Evolutionary conservation across 495 filamentous ascomycete species (phyloP).

Genomic region (Hypoxylon subgilvum): DNA sequence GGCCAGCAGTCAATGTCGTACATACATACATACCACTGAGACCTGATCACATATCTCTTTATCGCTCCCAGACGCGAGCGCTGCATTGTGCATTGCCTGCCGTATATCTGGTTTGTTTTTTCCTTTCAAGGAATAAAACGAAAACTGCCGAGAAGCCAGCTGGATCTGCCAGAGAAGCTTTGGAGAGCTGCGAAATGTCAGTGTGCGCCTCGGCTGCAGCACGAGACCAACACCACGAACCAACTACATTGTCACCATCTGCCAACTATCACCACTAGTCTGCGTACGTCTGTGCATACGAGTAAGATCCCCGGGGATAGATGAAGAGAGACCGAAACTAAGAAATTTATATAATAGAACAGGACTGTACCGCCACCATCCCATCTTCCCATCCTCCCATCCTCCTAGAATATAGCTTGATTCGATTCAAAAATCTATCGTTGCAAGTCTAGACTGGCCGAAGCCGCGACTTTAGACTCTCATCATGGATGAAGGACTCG

Average conservation of each 20-base stretch:
- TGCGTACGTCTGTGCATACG: neutral
- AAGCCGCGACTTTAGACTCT: neutral
- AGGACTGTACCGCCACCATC: too few species aligned
- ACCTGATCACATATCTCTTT: neutral
- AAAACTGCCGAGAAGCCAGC: constrained; percentile 19
- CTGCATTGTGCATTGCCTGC: too few species aligned
- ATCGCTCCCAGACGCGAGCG: neutral
- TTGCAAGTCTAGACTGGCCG: neutral
- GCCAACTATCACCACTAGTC: constrained; percentile 14
- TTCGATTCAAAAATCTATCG: constrained; percentile 5
- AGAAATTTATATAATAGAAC: too few species aligned
- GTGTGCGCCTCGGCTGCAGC: constrained; percentile 25
- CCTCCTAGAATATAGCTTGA: constrained; percentile 3
- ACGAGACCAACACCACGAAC: constrained; percentile 30
- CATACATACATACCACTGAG: neutral
- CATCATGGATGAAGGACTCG: constrained; percentile 44
- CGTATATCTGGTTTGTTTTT: too few species aligned
- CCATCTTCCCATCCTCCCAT: too few species aligned
- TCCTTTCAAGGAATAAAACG: too few species aligned
- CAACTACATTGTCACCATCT: constrained; percentile 11
- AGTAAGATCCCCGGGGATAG: too few species aligned
- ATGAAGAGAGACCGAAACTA: too few species aligned
- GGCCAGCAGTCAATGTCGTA: constrained; percentile 12
- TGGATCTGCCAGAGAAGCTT: constrained; percentile 19
- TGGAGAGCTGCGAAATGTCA: constrained; percentile 37